phyloP scores from a whole-genome alignment of 2,329 filamentous ascomycete genomes.

The Beauveria varroae region DNA sequence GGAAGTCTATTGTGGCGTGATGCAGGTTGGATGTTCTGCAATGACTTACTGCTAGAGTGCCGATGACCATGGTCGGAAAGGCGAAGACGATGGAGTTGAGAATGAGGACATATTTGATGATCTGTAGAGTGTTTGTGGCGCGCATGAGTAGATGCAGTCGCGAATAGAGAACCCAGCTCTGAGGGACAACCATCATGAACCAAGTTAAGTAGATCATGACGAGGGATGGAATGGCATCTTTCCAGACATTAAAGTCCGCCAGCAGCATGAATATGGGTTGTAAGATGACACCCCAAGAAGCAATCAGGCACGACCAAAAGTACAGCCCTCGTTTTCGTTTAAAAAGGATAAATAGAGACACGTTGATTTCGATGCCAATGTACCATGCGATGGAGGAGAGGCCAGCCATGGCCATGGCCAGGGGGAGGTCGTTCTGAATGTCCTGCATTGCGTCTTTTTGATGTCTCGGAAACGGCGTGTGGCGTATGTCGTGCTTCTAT shows the following conservation, averaged over 20 bases:
- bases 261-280: conserved; percentile 36
- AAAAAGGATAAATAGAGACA: conserved; percentile 23
- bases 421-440: conserved; percentile 15
- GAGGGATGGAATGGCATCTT: conserved; percentile 9
- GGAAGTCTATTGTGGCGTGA: background rate
- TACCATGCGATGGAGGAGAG: conserved; percentile 28
- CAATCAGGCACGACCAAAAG: conserved; percentile 25
- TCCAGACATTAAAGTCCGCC: conserved; percentile 22
- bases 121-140: conserved; percentile 36
- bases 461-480: background rate
- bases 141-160: conserved; percentile 51
- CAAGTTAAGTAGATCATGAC: conserved; percentile 17
- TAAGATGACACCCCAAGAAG: conserved; percentile 21
- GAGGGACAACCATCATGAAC: conserved; percentile 47
- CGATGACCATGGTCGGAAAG: conserved; percentile 44
- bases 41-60: conserved; percentile 38
- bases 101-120: conserved; percentile 48
- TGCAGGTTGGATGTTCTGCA: background rate
- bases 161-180: conserved; percentile 52
- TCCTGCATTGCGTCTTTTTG: conserved; percentile 11
- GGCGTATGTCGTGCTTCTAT: background rate
- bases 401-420: conserved; percentile 28
- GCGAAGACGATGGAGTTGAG: conserved; percentile 44
- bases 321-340: conserved; percentile 22
- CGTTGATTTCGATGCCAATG: conserved; percentile 22